phyloP scores from a whole-genome alignment of 2,329 filamentous ascomycete genomes.

The Fusarium oligoseptatum region DNA sequence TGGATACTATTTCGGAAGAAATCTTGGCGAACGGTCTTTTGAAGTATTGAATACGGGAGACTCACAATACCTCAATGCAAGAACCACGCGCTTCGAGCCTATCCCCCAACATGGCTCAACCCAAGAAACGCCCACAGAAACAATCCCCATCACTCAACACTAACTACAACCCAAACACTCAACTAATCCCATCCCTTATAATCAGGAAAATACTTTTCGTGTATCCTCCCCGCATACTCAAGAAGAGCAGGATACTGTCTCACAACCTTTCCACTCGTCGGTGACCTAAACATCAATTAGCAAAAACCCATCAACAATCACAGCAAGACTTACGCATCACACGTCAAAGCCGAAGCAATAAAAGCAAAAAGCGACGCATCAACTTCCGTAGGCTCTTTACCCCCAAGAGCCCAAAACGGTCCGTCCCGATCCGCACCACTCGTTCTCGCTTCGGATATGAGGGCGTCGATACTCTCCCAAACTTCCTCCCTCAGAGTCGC shows the following conservation, averaged over 20 bases:
- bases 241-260: conserved; percentile 61
- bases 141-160: no score
- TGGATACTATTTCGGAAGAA: background rate
- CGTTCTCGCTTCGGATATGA: conserved; percentile 57
- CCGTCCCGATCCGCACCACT: conserved; percentile 23
- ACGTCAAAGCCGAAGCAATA: conserved; percentile 64
- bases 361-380: conserved; percentile 72
- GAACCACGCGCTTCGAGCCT: background rate
- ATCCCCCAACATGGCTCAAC: background rate
- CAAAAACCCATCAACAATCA: background rate
- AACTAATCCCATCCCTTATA: conserved; percentile 58
- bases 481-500: conserved; percentile 60
- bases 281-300: conserved; percentile 54
- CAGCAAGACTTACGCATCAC: conserved; percentile 62
- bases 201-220: conserved; percentile 69
- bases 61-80: background rate
- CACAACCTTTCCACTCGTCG: conserved; percentile 60
- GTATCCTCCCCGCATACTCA: conserved; percentile 70
- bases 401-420: conserved; percentile 71
- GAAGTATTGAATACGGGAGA: background rate
- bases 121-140: background rate
- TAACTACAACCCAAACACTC: background rate
- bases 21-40: background rate
- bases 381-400: conserved; percentile 66
- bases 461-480: conserved; percentile 64